These are phyloP conservation scores for Amylocystis lapponica DNA, from an alignment of 768 basidiomycete species.

Conservation along the genomic window DNA sequence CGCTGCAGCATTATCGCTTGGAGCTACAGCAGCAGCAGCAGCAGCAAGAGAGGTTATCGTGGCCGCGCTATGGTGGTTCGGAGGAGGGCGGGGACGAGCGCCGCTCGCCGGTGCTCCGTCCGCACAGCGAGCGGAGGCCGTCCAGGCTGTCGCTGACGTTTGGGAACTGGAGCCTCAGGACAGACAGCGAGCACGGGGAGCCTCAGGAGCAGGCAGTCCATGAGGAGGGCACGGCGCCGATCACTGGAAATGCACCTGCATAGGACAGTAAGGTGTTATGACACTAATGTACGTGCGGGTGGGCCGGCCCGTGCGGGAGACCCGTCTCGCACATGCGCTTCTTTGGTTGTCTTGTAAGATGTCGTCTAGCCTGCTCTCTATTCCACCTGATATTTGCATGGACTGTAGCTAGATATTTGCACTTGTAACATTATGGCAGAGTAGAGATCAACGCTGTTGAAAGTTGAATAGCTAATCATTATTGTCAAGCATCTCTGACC, in stretches of 20 bases:
- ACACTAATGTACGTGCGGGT: neutral
- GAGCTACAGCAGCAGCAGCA: slow-evolving; percentile 2
- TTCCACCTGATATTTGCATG: too few relatives aligned
- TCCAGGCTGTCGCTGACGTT: slow-evolving; percentile 20
- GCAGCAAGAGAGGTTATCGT: slow-evolving; percentile 9
- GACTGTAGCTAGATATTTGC: too few relatives aligned
- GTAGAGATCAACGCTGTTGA: too few relatives aligned
- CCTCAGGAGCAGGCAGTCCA: neutral
- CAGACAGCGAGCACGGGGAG: slow-evolving; percentile 11
- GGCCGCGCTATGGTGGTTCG: slow-evolving; percentile 8
- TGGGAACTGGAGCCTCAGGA: slow-evolving; percentile 19
- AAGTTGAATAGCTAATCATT: too few relatives aligned
- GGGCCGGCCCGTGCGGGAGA: too few relatives aligned
- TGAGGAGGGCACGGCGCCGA: neutral
- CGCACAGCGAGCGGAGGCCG: slow-evolving; percentile 9
- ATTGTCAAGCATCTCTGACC: too few relatives aligned
- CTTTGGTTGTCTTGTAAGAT: too few relatives aligned
- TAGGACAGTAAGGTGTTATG: neutral
- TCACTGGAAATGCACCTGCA: neutral
- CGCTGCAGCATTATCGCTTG: neutral
- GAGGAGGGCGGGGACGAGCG: slow-evolving; percentile 4
- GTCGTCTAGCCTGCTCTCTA: too few relatives aligned
- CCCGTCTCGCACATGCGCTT: too few relatives aligned
- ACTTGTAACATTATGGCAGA: too few relatives aligned
- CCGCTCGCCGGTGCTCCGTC: neutral